Percentiles rank a stretch among this genome's conserved stretches.
These are phyloP conservation scores for Myxozyma mucilagina DNA, from an alignment of 805 yeast genomes.

Conservation along the genomic window DNA sequence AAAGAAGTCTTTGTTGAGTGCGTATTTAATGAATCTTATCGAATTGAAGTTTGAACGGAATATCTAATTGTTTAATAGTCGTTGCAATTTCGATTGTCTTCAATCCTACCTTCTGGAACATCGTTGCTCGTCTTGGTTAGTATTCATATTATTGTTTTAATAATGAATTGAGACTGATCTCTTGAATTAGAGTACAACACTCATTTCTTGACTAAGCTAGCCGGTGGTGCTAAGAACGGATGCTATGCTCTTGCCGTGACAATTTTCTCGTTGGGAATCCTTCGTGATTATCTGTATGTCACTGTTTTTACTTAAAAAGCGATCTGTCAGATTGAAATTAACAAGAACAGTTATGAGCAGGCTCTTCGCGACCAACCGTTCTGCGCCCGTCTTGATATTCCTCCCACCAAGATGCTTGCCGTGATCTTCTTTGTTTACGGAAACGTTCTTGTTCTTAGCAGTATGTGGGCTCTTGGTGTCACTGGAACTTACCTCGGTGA, in stretches of 20 bases:
- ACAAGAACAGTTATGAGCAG: conserved; percentile 48
- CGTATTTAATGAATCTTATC: background rate
- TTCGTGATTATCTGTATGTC: conserved; percentile 65
- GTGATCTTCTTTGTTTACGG: conserved; percentile 62
- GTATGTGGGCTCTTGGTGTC: conserved; percentile 91
- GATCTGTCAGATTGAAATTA: no score
- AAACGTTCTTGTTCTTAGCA: conserved; percentile 72
- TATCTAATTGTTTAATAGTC: conserved; percentile 33
- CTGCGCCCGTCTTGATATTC: conserved; percentile 51
- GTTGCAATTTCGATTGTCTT: conserved; percentile 73
- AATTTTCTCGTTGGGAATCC: conserved; percentile 81
- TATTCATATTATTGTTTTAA: background rate
- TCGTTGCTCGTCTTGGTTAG: conserved; percentile 70
- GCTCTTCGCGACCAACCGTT: conserved; percentile 75
- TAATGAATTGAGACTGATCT: background rate
- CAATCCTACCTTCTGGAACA: conserved; percentile 95
- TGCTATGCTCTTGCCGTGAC: conserved; percentile 82
- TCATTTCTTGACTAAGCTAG: conserved; percentile 69
- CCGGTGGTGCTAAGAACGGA: conserved; percentile 70
- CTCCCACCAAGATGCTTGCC: conserved; percentile 53
- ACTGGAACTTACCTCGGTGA: conserved; percentile 99
- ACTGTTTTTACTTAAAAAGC: background rate
- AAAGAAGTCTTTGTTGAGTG: conserved; percentile 18
- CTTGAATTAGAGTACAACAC: conserved; percentile 64
- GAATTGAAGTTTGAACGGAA: background rate